Evolutionary conservation across 768 basidiomycete species (phyloP), one percentile per base, ranked within the genome.

Genomic region (Epithele typhae): DNA sequence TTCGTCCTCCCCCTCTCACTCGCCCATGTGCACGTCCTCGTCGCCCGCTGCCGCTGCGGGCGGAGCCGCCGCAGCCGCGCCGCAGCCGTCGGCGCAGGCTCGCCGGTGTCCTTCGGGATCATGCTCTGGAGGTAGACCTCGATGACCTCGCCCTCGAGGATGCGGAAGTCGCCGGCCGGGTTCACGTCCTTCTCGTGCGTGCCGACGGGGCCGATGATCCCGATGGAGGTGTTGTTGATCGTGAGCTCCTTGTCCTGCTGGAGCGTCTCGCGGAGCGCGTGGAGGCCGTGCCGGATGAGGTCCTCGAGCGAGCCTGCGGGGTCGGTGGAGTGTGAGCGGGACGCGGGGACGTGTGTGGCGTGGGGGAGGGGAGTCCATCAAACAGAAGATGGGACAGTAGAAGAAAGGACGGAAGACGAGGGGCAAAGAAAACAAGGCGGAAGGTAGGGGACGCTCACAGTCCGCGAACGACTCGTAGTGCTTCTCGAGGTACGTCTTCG

Each of bases 211-310:
- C 95, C 95, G 49, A 97, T 75, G 61, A 99, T 89, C 24, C 92
- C 94, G 56, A 98, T 83, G 2, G 90, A 92, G 1, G 96, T 99
- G 72, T 99, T 99, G 64, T 87, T 81, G 56, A 84, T 71, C 15
- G 84, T 93, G 46, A 98, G 82, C 59, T 90, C 92, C 67, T 99
- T 99, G 73, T 98, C 96, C 62, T 99, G 96, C 60, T 98, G 96
- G 30, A 99, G 79, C 2, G 96, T 98, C 64, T 98, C 95, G 24
- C 92, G 84, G 14, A 99, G 78, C 11, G 96, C 95, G 49, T 93
- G 88, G 32, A 99, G 77, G 14, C 96, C 96, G 61, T 99, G 96
- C 55, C 78, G 79, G 66, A 98, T 83, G 25, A 99, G 76, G 33
- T 92, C 84, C 63, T 94, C 88, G 42, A 97, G 73, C 34, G 79